Conservation (phyloP, 2,329 filamentous ascomycete genomes). For the Trichoderma koningii region DNA sequence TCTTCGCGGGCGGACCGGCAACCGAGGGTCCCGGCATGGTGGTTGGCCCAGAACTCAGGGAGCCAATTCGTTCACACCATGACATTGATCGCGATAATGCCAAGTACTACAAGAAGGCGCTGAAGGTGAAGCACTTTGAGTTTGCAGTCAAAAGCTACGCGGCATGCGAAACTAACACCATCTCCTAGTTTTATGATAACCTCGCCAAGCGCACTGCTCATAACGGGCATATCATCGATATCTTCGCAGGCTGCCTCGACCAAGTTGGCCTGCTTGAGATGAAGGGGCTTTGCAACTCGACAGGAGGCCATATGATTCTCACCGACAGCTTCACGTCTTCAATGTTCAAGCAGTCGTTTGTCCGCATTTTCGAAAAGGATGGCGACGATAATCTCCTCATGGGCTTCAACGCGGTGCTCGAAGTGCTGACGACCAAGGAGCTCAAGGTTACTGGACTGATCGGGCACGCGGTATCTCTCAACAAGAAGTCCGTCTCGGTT, state of each 20-base stretch:
- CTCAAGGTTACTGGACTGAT: constrained; percentile 97
- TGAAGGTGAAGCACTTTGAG: constrained; percentile 65
- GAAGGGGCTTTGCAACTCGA: constrained; percentile 95
- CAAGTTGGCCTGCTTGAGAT: constrained; percentile 97
- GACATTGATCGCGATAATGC: constrained; percentile 98
- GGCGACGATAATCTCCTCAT: constrained; percentile 91
- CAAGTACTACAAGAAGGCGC: constrained; percentile 98
- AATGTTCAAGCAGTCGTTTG: constrained; percentile 99
- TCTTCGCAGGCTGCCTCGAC: constrained; percentile 95
- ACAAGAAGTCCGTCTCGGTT: constrained; percentile 97
- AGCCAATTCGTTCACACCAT: constrained; percentile 96
- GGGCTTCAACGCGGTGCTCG: constrained; percentile 96
- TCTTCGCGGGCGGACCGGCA: constrained; percentile 91
- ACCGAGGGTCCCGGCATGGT: constrained; percentile 97
- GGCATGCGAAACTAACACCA: not conserved
- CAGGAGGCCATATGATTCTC: constrained; percentile 95
- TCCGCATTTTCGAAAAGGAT: constrained; percentile 96
- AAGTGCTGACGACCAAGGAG: constrained; percentile 96
- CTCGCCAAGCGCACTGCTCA: constrained; percentile 92
- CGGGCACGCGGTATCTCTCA: constrained; percentile 91
- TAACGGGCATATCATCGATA: constrained; percentile 96
- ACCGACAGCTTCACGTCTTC: constrained; percentile 98
- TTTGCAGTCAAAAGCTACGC: too few species aligned
- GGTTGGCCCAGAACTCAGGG: constrained; percentile 90
- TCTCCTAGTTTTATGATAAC: constrained; percentile 80